These are phyloP conservation scores for Phyllosticta citriasiana DNA, from an alignment of 2,329 filamentous ascomycete genomes.

Conservation along the genomic window DNA sequence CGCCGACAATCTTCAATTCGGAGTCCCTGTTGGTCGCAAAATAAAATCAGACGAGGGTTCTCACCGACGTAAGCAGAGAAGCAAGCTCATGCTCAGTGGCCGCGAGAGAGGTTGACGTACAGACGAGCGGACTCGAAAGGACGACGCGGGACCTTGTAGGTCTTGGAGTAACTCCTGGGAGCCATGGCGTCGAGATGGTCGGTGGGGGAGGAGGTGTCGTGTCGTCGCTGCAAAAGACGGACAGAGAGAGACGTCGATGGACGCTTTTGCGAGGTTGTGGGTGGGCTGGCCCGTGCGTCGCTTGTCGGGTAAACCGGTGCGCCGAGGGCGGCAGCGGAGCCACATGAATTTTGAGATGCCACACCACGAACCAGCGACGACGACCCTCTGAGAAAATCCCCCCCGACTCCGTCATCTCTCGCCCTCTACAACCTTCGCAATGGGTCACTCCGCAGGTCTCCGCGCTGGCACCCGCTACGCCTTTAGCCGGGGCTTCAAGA, in stretches of 20 bases:
- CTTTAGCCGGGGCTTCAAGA: constrained; percentile 88
- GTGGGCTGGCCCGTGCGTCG: neutral
- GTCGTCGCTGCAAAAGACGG: constrained; percentile 18
- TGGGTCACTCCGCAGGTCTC: constrained; percentile 45
- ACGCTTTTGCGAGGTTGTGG: constrained; percentile 1
- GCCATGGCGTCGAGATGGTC: constrained; percentile 26
- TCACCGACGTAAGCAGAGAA: constrained; percentile 88
- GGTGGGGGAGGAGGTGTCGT: neutral
- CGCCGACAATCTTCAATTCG: constrained; percentile 98
- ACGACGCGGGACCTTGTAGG: constrained; percentile 96
- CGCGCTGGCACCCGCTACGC: constrained; percentile 34
- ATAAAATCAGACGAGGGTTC: constrained; percentile 49
- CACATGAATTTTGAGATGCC: constrained; percentile 5
- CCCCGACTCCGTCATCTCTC: neutral
- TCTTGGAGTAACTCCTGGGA: constrained; percentile 84
- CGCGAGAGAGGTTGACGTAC: constrained; percentile 70
- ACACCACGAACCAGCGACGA: constrained; percentile 2
- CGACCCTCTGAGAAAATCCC: constrained; percentile 5
- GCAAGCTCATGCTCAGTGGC: constrained; percentile 97
- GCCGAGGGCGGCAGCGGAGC: neutral
- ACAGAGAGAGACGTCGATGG: neutral
- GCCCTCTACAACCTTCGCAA: constrained; percentile 26
- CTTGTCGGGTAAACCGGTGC: constrained; percentile 6
- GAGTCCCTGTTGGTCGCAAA: constrained; percentile 63
- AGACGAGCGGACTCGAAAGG: constrained; percentile 99